Evolutionary conservation across 495 filamentous ascomycete genomes (phyloP).

Genomic region (Geopyxis carbonaria): DNA sequence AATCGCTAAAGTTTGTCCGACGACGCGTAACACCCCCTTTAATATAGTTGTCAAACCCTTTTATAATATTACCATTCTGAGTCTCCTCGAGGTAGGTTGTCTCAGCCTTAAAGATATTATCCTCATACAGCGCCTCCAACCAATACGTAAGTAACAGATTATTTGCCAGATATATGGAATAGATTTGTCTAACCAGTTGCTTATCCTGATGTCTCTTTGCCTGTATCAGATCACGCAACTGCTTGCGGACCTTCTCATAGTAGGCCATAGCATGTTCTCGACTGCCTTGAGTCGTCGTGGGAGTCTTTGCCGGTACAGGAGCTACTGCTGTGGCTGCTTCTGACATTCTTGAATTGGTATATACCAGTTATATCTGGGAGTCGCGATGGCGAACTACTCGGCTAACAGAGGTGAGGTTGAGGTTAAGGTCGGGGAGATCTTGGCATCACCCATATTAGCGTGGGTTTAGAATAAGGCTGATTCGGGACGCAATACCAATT

Average conservation of each 20-base stretch:
- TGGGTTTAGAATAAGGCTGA: too few relatives aligned
- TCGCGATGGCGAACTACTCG: too few relatives aligned
- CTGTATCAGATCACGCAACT: slow-evolving; percentile 48
- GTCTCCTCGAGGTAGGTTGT: slow-evolving; percentile 82
- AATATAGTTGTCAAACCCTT: slow-evolving; percentile 93
- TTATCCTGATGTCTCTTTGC: slow-evolving; percentile 52
- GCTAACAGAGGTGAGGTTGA: too few relatives aligned
- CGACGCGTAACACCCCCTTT: slow-evolving; percentile 50
- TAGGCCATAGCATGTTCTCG: slow-evolving; percentile 35
- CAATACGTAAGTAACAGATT: slow-evolving; percentile 1
- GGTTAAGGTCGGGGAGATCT: too few relatives aligned
- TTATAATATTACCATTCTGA: slow-evolving; percentile 83
- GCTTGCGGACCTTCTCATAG: slow-evolving; percentile 55
- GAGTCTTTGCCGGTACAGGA: slow-evolving; percentile 6
- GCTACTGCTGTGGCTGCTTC: slow-evolving; percentile 6
- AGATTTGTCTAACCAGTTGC: slow-evolving; percentile 42
- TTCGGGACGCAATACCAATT: too few relatives aligned
- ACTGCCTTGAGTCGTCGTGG: not conserved
- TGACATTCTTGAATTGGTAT: too few relatives aligned
- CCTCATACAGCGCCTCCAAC: slow-evolving; percentile 47
- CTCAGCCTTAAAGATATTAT: slow-evolving; percentile 69
- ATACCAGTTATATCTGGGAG: too few relatives aligned
- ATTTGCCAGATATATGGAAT: not conserved
- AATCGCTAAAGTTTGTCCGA: slow-evolving; percentile 34
- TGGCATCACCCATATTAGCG: too few relatives aligned